These are phyloP conservation scores for Trichothecium roseum DNA, from an alignment of 2,329 filamentous ascomycete genomes.

Conservation along the genomic window DNA sequence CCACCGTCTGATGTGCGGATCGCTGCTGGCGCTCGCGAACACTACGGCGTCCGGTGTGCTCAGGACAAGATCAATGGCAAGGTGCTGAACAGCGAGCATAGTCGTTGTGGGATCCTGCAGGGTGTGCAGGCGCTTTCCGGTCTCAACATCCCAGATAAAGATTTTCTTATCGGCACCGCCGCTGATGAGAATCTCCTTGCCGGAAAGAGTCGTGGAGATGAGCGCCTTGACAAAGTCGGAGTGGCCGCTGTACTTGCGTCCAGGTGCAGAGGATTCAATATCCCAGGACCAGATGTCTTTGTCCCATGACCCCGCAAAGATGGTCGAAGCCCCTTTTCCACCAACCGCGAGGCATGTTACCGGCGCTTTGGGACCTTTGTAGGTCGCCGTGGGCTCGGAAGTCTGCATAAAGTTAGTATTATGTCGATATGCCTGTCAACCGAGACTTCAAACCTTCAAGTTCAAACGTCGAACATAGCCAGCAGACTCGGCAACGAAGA, in stretches of 20 bases:
- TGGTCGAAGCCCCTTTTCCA: slow-evolving; percentile 39
- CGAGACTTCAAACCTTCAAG: slow-evolving; percentile 49
- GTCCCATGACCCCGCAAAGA: slow-evolving; percentile 93
- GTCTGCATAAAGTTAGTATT: slow-evolving; percentile 11
- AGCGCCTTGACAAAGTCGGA: slow-evolving; percentile 86
- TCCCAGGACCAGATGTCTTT: slow-evolving; percentile 85
- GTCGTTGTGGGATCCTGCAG: slow-evolving; percentile 62
- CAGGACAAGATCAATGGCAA: slow-evolving; percentile 62
- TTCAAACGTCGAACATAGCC: slow-evolving; percentile 66
- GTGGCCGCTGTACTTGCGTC: slow-evolving; percentile 63
- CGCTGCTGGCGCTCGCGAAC: slow-evolving; percentile 72
- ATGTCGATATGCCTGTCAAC: neutral
- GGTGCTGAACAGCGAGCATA: slow-evolving; percentile 70
- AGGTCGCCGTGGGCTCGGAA: slow-evolving; percentile 30
- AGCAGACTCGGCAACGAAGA: slow-evolving; percentile 83
- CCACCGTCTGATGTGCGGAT: slow-evolving; percentile 73
- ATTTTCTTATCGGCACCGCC: slow-evolving; percentile 72
- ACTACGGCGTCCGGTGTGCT: slow-evolving; percentile 38
- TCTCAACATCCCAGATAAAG: slow-evolving; percentile 69
- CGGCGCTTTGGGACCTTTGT: slow-evolving; percentile 68
- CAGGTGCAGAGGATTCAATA: slow-evolving; percentile 40
- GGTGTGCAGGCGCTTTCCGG: slow-evolving; percentile 59
- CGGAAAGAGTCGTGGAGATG: slow-evolving; percentile 48
- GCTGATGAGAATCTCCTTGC: slow-evolving; percentile 56
- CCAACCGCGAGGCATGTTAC: slow-evolving; percentile 67